Evolutionary conservation across 169 alveolate species (phyloP).

Genomic region (Plasmodium billcollinsi): DNA sequence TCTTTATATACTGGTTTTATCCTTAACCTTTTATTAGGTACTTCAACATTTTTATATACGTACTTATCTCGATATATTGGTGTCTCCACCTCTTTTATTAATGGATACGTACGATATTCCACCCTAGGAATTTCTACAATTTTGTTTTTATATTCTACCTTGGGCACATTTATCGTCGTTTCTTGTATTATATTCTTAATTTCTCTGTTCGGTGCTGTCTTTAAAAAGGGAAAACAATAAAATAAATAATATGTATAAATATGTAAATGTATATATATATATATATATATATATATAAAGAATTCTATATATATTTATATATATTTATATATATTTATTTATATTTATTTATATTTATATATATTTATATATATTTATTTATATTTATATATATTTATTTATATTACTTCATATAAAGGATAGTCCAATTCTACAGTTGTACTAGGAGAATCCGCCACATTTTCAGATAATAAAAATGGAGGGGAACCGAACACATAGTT

Average conservation of each 20-base stretch:
- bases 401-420: slow-evolving; percentile 35
- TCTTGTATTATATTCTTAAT: slow-evolving; percentile 74
- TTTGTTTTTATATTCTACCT: slow-evolving; percentile 59
- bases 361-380: neutral
- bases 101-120: slow-evolving; percentile 65
- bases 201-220: slow-evolving; percentile 22
- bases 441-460: slow-evolving; percentile 5
- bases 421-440: slow-evolving; percentile 44
- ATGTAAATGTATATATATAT: neutral
- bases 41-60: slow-evolving; percentile 60
- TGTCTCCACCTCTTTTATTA: slow-evolving; percentile 57
- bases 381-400: neutral
- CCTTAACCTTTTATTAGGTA: slow-evolving; percentile 52
- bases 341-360: neutral
- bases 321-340: too few species aligned
- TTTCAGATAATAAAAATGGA: slow-evolving; percentile 10
- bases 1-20: slow-evolving; percentile 70
- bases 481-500: slow-evolving; percentile 27
- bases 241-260: neutral
- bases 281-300: neutral
- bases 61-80: slow-evolving; percentile 66
- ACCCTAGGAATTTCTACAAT: slow-evolving; percentile 62
- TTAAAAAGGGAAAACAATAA: neutral
- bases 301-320: neutral
- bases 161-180: slow-evolving; percentile 72